phyloP scores from a whole-genome alignment of 768 basidiomycete species.

The Leccinum variicolor region DNA sequence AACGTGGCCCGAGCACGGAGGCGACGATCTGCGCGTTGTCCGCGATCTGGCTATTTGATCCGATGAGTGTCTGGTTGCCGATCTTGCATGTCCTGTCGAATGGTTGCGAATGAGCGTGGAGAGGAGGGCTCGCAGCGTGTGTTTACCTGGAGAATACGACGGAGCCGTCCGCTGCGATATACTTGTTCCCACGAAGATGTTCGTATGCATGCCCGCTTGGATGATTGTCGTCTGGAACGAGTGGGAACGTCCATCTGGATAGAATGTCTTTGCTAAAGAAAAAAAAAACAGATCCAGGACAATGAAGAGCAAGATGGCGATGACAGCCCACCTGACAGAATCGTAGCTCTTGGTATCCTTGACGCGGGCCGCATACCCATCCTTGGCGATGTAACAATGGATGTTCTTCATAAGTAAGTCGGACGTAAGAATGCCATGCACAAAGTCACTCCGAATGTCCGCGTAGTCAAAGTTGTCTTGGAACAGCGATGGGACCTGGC shows the following conservation, averaged over 20 bases:
- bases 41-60: conserved; percentile 64
- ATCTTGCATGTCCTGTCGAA: conserved; percentile 69
- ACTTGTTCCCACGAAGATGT: conserved; percentile 84
- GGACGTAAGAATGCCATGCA: conserved; percentile 90
- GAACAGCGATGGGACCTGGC: conserved; percentile 89
- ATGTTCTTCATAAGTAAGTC: conserved; percentile 95
- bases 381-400: conserved; percentile 82
- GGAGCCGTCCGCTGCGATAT: conserved; percentile 75
- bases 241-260: conserved; percentile 90
- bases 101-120: neutral
- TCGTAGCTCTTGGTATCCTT: conserved; percentile 92
- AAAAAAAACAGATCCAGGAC: neutral
- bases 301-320: neutral
- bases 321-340: conserved; percentile 66
- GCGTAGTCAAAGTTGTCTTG: conserved; percentile 99
- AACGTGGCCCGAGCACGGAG: conserved; percentile 78
- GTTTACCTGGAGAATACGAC: conserved; percentile 80
- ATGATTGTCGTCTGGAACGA: conserved; percentile 93
- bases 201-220: conserved; percentile 82
- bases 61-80: conserved; percentile 80
- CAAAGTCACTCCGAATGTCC: conserved; percentile 88
- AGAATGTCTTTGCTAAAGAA: conserved; percentile 81
- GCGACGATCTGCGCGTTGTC: conserved; percentile 63
- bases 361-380: conserved; percentile 91
- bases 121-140: neutral